phyloP scores from a whole-genome alignment of 169 alveolate species.

The Plasmodium berghei region DNA sequence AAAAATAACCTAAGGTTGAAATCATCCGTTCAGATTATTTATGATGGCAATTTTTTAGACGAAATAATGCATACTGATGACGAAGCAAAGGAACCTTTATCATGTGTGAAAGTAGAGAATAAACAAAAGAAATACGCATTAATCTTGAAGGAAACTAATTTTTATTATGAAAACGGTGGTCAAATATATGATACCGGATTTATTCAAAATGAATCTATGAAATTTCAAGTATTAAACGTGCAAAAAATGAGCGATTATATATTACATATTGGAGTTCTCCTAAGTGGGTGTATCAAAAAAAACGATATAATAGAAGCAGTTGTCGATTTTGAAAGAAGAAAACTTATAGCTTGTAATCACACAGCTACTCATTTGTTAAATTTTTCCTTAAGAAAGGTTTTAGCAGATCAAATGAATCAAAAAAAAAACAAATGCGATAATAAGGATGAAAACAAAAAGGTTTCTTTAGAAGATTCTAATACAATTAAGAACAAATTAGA shows the following conservation, averaged over 20 bases:
- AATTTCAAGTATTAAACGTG: slow-evolving; percentile 87
- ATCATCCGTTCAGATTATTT: slow-evolving; percentile 81
- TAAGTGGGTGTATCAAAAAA: slow-evolving; percentile 21
- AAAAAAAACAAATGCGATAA: neutral
- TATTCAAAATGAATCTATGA: slow-evolving; percentile 62
- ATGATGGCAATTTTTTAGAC: slow-evolving; percentile 82
- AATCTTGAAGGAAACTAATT: slow-evolving; percentile 89
- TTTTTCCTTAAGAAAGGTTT: slow-evolving; percentile 88
- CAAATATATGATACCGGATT: slow-evolving; percentile 88
- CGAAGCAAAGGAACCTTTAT: neutral
- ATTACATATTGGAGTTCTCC: slow-evolving; percentile 88
- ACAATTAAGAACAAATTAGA: neutral
- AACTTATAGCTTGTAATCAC: slow-evolving; percentile 92
- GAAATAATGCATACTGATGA: slow-evolving; percentile 12
- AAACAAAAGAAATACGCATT: slow-evolving; percentile 78
- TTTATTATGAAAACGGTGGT: slow-evolving; percentile 92
- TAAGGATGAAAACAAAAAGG: neutral
- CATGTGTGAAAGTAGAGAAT: neutral
- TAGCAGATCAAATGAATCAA: slow-evolving; percentile 17
- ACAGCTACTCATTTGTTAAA: slow-evolving; percentile 94
- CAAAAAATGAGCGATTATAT: slow-evolving; percentile 91
- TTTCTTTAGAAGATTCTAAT: neutral
- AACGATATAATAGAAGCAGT: slow-evolving; percentile 73
- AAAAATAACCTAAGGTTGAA: slow-evolving; percentile 43
- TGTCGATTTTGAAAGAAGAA: slow-evolving; percentile 90